Evolutionary conservation across 192 early-diverging fungal species (phyloP), one percentile per base, ranked within the genome.

Genomic region (Haplosporangium gracile): DNA sequence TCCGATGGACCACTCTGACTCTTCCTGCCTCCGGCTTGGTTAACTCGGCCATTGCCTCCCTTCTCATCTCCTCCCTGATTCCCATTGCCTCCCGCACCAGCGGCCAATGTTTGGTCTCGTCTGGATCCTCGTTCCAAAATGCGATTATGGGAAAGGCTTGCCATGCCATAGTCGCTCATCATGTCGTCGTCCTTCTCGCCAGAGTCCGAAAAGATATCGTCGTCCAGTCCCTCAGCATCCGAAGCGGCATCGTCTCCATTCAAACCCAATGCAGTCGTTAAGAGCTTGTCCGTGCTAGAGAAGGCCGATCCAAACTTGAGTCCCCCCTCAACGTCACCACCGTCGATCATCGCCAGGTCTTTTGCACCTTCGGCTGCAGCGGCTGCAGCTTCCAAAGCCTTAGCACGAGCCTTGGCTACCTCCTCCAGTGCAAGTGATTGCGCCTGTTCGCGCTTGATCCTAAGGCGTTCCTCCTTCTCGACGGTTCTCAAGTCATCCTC

Each of bases 391-490:
- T 79, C 74, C 9, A 88, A 74, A 38, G 83, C 87, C 22, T 78
- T 88, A 9, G 74, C 85, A 11, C 83, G 74, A 24, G 79, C 90
- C 81, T 68, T 89, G 79, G 79, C 87, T 29, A 78, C 74, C 36
- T 76, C 87, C 57, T 76, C 74, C 38, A 65, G 88, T n/a, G 80
- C 79, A 20, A 75, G 84, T 4, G 69, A 83, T 39, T 77, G 81
- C 69, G 87, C 90, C 63, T 81, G 71, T 7, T 85, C 81, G 75
- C 89, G 89, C 68, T 93, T 93, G 70, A 81, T 72, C 24, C 72
- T 73, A 13, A 77, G 73, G 36, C 91, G 77, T 7, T 91, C 93
- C 45, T 94, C 92, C 70, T 93, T 92, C 86, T 96, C 95, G 38
- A 88, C 68, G 0, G 85, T 78, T 22, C 93, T 89, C 39, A 96